Conservation (phyloP, 768 basidiomycete genomes). For the Lepiota venenata region DNA sequence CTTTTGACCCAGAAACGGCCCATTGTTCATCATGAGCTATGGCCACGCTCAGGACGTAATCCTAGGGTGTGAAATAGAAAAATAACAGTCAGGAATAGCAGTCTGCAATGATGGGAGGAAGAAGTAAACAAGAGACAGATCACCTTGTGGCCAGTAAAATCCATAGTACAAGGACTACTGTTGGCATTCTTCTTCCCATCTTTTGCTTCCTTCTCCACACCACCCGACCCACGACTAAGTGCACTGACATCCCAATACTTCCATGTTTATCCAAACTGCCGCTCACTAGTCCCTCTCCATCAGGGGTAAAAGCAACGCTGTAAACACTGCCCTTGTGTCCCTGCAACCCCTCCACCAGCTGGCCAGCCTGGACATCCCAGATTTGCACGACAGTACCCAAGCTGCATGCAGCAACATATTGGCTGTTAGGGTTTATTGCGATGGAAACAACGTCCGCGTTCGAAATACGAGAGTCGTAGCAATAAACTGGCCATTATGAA, state of each 20-base stretch:
- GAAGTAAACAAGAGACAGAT: conserved; percentile 25
- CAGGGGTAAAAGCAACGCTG: conserved; percentile 88
- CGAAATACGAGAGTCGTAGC: conserved; percentile 40
- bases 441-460: conserved; percentile 70
- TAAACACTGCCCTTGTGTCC: conserved; percentile 84
- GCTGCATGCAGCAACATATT: conserved; percentile 57
- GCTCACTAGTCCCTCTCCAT: conserved; percentile 84
- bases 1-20: conserved; percentile 80
- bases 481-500: conserved; percentile 72
- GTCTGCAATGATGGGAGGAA: no score
- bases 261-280: conserved; percentile 84
- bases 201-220: conserved; percentile 5
- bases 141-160: conserved; percentile 82
- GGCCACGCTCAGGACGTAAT: conserved; percentile 38
- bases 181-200: conserved; percentile 65
- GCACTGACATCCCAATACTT: conserved; percentile 83
- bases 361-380: conserved; percentile 66
- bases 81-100: conserved; percentile 36
- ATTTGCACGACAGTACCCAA: conserved; percentile 71
- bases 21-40: conserved; percentile 78
- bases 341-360: conserved; percentile 62
- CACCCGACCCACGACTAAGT: conserved; percentile 59
- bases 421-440: conserved; percentile 70
- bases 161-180: conserved; percentile 56
- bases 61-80: conserved; percentile 44